These are phyloP conservation scores for Colletotrichum ledebouriae DNA, from an alignment of 2,329 filamentous ascomycete genomes.

Conservation along the genomic window DNA sequence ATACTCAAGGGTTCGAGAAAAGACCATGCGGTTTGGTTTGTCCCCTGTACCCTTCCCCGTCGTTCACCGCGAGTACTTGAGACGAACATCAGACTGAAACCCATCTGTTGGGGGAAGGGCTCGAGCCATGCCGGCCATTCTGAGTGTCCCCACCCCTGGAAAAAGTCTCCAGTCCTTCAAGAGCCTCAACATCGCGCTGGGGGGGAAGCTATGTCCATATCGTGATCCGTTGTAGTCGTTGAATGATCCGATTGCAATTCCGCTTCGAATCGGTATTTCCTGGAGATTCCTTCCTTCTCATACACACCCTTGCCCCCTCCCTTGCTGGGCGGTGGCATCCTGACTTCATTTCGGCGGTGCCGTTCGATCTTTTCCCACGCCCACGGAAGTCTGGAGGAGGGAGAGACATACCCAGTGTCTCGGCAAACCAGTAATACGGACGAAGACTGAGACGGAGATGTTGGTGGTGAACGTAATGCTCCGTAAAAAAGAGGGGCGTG, in stretches of 20 bases:
- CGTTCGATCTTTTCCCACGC: constrained; percentile 19
- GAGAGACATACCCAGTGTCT: not conserved
- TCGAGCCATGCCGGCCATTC: constrained; percentile 23
- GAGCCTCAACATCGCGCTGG: constrained; percentile 11
- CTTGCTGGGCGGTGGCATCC: not conserved
- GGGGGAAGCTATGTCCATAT: constrained; percentile 4
- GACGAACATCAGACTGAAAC: constrained; percentile 39
- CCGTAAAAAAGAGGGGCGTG: not conserved
- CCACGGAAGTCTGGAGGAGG: not conserved
- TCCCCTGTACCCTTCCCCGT: not conserved
- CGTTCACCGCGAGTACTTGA: constrained; percentile 29
- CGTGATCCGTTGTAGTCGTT: constrained; percentile 1
- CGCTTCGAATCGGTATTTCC: not conserved
- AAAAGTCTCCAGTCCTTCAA: constrained; percentile 16
- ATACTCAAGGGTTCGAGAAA: not conserved
- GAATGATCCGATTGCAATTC: constrained; percentile 2
- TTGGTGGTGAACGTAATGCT: constrained; percentile 4
- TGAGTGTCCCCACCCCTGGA: constrained; percentile 1
- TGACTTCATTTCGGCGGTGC: constrained; percentile 36
- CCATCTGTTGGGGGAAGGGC: constrained; percentile 19
- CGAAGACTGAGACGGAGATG: not conserved
- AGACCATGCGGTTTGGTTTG: not conserved
- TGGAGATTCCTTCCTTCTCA: too few species aligned
- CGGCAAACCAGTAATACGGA: not conserved
- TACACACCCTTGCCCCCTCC: not conserved